These are phyloP conservation scores for Pythium myriotylum DNA, from an alignment of 352 stramenopile species.

Conservation along the genomic window DNA sequence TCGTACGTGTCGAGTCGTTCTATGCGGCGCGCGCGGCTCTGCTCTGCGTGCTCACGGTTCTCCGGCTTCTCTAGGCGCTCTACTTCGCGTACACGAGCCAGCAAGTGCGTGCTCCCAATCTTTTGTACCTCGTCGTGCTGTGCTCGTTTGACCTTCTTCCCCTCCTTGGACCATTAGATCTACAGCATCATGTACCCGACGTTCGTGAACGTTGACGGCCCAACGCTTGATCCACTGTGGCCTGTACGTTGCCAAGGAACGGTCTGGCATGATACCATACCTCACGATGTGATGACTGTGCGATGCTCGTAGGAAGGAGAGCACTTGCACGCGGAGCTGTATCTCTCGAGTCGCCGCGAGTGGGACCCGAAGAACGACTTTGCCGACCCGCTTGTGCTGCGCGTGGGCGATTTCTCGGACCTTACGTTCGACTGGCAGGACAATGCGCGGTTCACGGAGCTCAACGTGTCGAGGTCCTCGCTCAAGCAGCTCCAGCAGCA, in stretches of 20 bases:
- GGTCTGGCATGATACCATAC: no score
- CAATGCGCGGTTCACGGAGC: constrained; percentile 51
- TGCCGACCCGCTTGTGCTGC: constrained; percentile 33
- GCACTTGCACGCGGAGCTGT: constrained; percentile 56
- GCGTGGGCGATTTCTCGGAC: constrained; percentile 52
- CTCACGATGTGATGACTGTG: no score
- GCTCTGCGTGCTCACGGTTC: constrained; percentile 10
- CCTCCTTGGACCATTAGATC: no score
- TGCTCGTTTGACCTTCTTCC: no score
- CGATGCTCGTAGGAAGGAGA: constrained; percentile 66
- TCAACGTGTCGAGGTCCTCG: constrained; percentile 49
- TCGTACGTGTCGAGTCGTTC: constrained; percentile 36
- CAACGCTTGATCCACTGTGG: constrained; percentile 69
- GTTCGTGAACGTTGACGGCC: constrained; percentile 45
- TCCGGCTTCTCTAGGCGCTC: constrained; percentile 31
- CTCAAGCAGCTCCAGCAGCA: constrained; percentile 8
- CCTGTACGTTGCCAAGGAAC: constrained; percentile 30
- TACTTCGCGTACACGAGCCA: constrained; percentile 63
- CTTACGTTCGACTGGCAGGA: constrained; percentile 74
- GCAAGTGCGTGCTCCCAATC: constrained; percentile 37
- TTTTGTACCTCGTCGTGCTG: background rate
- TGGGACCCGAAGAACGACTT: constrained; percentile 58
- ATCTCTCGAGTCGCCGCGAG: constrained; percentile 46
- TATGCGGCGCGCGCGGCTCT: background rate
- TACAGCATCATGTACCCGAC: constrained; percentile 75